Evolutionary conservation across 129 eudicot genomes (phyloP).

Genomic region (Smallanthus sonchifolius): DNA sequence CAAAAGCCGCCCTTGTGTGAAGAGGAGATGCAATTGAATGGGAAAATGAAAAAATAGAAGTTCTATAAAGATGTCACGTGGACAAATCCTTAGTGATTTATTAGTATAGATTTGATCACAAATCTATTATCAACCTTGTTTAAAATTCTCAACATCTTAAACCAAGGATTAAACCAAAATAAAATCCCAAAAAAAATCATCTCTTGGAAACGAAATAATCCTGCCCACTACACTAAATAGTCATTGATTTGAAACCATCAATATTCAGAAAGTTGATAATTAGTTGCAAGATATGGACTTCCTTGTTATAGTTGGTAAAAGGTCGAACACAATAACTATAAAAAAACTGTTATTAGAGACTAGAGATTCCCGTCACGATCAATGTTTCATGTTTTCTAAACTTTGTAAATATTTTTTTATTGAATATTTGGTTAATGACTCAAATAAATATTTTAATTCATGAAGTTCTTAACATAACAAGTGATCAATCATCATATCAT

Average conservation of each 20-base stretch:
- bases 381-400: neutral
- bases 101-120: neutral
- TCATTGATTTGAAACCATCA: slow-evolving; percentile 4
- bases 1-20: too few species aligned
- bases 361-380: neutral
- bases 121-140: neutral
- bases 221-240: neutral
- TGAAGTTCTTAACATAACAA: too few species aligned
- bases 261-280: neutral
- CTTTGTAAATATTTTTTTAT: too few species aligned
- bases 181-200: neutral
- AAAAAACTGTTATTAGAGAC: neutral
- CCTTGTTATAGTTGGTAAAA: neutral
- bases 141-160: neutral
- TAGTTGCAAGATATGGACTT: neutral
- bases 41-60: too few species aligned
- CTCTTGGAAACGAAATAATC: neutral
- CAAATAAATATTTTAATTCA: too few species aligned
- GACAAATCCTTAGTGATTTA: too few species aligned
- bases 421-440: neutral
- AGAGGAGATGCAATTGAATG: too few species aligned
- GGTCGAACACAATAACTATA: neutral
- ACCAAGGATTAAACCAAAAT: neutral
- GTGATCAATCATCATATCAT: too few species aligned
- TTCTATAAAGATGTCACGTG: too few species aligned